phyloP scores from a whole-genome alignment of 2,329 filamentous ascomycete genomes.

The Aureobasidium zeae region DNA sequence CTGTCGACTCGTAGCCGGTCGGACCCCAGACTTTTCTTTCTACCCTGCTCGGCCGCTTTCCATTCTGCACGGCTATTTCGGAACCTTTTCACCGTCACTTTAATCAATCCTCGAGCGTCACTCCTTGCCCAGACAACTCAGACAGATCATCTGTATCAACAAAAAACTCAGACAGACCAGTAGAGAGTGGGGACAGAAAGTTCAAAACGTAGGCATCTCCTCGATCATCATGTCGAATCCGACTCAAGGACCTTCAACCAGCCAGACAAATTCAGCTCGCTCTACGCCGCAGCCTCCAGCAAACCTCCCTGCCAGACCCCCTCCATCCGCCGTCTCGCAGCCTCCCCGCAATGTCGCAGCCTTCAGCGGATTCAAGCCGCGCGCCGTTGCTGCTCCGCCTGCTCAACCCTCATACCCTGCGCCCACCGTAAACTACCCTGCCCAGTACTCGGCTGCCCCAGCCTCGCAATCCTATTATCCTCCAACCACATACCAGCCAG shows the following conservation, averaged over 20 bases:
- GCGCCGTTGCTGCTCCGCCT: constrained; percentile 41
- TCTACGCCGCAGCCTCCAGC: constrained; percentile 16
- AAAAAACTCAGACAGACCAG: too few species aligned
- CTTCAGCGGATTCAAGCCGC: constrained; percentile 51
- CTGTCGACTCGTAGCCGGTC: not conserved
- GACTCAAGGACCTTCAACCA: constrained; percentile 60
- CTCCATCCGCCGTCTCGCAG: constrained; percentile 24
- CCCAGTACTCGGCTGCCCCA: constrained; percentile 15
- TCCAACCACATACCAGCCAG: constrained; percentile 18
- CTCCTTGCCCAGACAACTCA: too few species aligned
- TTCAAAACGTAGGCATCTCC: constrained; percentile 12
- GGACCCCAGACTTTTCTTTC: constrained; percentile 9
- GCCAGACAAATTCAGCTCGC: constrained; percentile 18
- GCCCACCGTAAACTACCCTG: constrained; percentile 13
- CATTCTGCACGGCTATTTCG: not conserved
- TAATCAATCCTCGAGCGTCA: too few species aligned
- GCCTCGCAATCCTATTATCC: constrained; percentile 13
- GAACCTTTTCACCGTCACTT: too few species aligned
- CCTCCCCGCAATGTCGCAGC: constrained; percentile 26
- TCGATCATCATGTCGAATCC: constrained; percentile 67
- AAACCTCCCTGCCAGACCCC: constrained; percentile 19
- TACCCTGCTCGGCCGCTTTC: not conserved
- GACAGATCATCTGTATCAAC: too few species aligned
- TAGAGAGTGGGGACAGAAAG: not conserved
- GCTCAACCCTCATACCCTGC: constrained; percentile 11